phyloP scores from a whole-genome alignment of 2,329 filamentous ascomycete species.

The Phyllosticta citribraziliensis region DNA sequence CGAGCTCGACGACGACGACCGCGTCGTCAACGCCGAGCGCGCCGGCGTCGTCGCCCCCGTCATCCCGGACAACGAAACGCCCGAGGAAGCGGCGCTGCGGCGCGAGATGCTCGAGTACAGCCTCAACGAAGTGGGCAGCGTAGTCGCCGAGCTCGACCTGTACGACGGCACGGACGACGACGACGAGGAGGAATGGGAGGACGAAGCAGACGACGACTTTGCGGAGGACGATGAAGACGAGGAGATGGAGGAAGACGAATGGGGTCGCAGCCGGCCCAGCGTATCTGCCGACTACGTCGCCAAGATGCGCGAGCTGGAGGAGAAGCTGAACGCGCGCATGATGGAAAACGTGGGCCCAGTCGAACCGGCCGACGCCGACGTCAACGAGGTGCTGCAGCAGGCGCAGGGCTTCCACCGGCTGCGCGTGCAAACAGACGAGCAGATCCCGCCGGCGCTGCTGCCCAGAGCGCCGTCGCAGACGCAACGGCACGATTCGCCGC shows the following conservation, averaged over 20 bases:
- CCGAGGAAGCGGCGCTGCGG: constrained; percentile 70
- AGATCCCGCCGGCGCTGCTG: constrained; percentile 5
- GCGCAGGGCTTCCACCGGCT: constrained; percentile 6
- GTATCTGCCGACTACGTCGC: constrained; percentile 66
- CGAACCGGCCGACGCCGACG: constrained; percentile 26
- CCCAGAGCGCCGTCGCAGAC: constrained; percentile 7
- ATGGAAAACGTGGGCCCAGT: constrained; percentile 50
- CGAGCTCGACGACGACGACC: constrained; percentile 35
- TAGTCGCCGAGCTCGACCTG: constrained; percentile 84
- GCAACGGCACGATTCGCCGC: constrained; percentile 3
- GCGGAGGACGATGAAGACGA: constrained; percentile 38
- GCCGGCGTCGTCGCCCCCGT: constrained; percentile 34
- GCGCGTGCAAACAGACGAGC: constrained; percentile 2
- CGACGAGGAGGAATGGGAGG: constrained; percentile 33
- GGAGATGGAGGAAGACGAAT: constrained; percentile 62
- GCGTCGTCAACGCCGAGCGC: constrained; percentile 22
- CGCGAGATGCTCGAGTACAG: constrained; percentile 87
- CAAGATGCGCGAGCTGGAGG: constrained; percentile 78
- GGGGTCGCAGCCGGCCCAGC: constrained; percentile 58
- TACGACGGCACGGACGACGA: constrained; percentile 56
- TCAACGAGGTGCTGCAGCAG: constrained; percentile 16
- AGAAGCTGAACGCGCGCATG: constrained; percentile 54
- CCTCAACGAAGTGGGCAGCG: constrained; percentile 75
- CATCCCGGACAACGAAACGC: constrained; percentile 63
- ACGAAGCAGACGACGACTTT: constrained; percentile 24